These are phyloP conservation scores for Albizia julibrissin DNA, from an alignment of 306 rosid species.

Conservation along the genomic window DNA sequence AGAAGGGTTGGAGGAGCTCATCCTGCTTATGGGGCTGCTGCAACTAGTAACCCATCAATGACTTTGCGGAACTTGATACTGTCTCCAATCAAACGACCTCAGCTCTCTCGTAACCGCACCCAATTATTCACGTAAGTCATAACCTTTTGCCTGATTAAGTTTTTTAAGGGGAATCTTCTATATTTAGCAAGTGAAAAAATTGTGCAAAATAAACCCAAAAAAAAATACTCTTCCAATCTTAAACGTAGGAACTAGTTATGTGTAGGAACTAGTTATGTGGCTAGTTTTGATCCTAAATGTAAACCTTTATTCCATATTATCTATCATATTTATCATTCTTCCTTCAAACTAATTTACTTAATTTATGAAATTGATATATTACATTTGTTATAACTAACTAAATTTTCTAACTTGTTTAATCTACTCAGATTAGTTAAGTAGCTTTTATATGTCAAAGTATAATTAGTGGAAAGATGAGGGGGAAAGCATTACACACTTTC, in stretches of 20 bases:
- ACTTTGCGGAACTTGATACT: slow-evolving; percentile 83
- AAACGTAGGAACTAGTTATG: no score
- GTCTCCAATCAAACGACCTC: slow-evolving; percentile 96
- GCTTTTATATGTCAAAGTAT: not conserved
- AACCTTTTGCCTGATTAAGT: slow-evolving; percentile 2
- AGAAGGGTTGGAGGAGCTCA: slow-evolving; percentile 75
- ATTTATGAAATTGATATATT: no score
- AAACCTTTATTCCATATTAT: no score
- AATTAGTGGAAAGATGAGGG: not conserved
- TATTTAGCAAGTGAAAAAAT: not conserved
- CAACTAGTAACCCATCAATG: slow-evolving; percentile 70
- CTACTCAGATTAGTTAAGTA: no score
- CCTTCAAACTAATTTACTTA: no score
- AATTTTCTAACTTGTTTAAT: no score
- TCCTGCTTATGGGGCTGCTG: slow-evolving; percentile 60
- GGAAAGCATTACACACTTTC: not conserved
- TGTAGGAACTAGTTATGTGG: no score
- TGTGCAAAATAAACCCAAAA: not conserved
- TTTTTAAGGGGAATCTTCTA: not conserved
- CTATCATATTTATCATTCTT: no score
- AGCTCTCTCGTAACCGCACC: slow-evolving; percentile 83
- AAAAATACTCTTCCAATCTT: not conserved
- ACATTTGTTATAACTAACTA: no score
- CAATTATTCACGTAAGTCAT: slow-evolving; percentile 78
- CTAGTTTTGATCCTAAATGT: no score